Base-by-base conservation (phyloP, 257 asterid genomes). In the Solanum corneliomulleri region DNA sequence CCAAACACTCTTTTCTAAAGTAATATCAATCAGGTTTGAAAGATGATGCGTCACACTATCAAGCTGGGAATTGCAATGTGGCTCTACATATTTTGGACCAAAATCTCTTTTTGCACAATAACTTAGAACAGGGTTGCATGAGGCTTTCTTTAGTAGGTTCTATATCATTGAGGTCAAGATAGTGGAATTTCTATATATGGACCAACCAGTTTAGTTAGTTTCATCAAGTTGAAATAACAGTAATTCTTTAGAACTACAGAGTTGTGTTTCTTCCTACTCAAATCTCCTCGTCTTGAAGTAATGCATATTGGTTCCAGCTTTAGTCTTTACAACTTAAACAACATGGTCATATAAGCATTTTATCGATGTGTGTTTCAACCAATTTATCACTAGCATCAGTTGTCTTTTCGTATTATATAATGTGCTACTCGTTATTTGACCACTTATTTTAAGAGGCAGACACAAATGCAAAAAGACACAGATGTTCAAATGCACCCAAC, bases 391-490 rank as follows among this genome's bases (percentile, higher is more conserved):
- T 41, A 4, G 68, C 68, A 80, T 47, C 85, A 47, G 27, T 25
- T 78, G 64, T 80, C n/a, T 80, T 47, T 47, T 47, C 29, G 44
- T 29, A 18, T 80, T 27, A 80, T 47, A 9, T 49, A 27, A 80
- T 47, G 68, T 80, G 27, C 33, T 78, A n/a, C 72, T 86, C 83
- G n/a, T 72, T 31, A 84, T 84, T 42, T 83, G 42, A 23, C 83
- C 80, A 64, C 78, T 81, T 62, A 69, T 87, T 20, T 89, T 91
- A 93, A 88, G 76, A 70, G 5, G 42, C 85, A 60, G 21, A 74
- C 35, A 52, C n/a, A 77, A 18, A 42, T 37, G 82, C 92, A 39
- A 94, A 93, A 89, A 89, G 92, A 78, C 89, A 83, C 86, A 93
- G 81, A 88, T 52, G 88, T 37, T 90, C 90, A 15, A 64, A 87